Conservation (phyloP, 169 alveolate genomes). For the Plasmodium inui region DNA sequence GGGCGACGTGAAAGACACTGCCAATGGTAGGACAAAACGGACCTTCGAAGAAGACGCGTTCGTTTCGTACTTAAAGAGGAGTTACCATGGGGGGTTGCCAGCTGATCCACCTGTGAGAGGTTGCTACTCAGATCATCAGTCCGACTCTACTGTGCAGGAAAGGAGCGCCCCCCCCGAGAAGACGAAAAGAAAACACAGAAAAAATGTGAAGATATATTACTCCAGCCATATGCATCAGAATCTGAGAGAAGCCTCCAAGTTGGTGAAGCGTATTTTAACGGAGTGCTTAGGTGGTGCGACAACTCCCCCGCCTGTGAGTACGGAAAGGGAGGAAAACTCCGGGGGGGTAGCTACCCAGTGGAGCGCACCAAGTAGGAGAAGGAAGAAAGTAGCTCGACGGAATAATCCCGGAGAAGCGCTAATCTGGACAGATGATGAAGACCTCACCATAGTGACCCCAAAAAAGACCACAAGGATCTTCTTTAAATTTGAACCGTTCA, state of each 20-base stretch:
- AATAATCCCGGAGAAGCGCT: not conserved
- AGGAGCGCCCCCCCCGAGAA: not conserved
- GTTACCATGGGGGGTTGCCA: constrained; percentile 26
- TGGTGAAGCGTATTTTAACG: constrained; percentile 2
- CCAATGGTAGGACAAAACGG: constrained; percentile 24
- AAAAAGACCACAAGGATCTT: constrained; percentile 13
- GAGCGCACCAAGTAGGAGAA: not conserved
- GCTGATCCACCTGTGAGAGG: too few relatives aligned
- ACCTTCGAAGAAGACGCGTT: constrained; percentile 10
- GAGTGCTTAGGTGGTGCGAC: not conserved
- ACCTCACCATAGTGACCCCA: not conserved
- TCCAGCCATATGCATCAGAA: constrained; percentile 52
- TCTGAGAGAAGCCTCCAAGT: constrained; percentile 7
- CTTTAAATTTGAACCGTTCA: constrained; percentile 84
- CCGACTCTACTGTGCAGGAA: not conserved
- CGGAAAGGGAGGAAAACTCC: not conserved
- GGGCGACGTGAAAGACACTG: constrained; percentile 3
- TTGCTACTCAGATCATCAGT: not conserved
- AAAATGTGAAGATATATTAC: constrained; percentile 48
- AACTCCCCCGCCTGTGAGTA: not conserved
- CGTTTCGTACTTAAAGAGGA: constrained; percentile 59
- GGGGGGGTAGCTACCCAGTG: not conserved
- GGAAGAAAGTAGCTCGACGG: not conserved
- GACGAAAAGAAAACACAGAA: constrained; percentile 34
- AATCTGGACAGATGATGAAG: not conserved